Evolutionary conservation across 495 filamentous ascomycete species (phyloP).

Genomic region (Neohortaea acidophila): DNA sequence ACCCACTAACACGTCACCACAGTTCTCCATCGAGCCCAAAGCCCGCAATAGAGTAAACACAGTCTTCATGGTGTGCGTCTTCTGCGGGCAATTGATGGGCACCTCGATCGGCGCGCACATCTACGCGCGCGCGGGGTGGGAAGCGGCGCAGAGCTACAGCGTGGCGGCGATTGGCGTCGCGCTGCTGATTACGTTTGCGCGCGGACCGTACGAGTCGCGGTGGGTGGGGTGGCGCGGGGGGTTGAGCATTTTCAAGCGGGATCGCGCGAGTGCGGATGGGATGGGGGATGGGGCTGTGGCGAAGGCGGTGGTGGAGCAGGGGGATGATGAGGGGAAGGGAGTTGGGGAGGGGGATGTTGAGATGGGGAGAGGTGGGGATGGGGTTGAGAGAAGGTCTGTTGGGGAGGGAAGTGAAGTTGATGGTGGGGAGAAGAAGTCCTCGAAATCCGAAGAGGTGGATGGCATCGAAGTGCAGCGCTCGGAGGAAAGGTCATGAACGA

Average conservation of each 20-base stretch:
- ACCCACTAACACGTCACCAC: too few species aligned
- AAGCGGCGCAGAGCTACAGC: slow-evolving; percentile 48
- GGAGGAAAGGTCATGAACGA: too few species aligned
- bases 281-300: slow-evolving; percentile 12
- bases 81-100: slow-evolving; percentile 61
- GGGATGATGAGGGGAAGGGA: neutral
- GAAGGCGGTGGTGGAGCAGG: neutral
- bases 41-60: slow-evolving; percentile 68
- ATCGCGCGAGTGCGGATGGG: slow-evolving; percentile 3
- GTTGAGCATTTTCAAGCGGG: slow-evolving; percentile 35
- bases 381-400: slow-evolving; percentile 12
- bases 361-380: slow-evolving; percentile 13
- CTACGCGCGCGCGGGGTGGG: slow-evolving; percentile 57
- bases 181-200: slow-evolving; percentile 38
- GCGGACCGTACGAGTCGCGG: slow-evolving; percentile 53
- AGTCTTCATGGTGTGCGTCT: slow-evolving; percentile 62
- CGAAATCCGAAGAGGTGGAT: too few species aligned
- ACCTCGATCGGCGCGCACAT: slow-evolving; percentile 57
- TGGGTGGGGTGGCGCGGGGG: slow-evolving; percentile 70
- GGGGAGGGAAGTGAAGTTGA: slow-evolving; percentile 10
- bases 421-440: too few species aligned
- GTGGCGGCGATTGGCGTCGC: slow-evolving; percentile 49
- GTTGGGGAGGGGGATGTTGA: neutral
- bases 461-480: too few species aligned
- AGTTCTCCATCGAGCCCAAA: slow-evolving; percentile 56